These are phyloP conservation scores for Hygrophorus pudorinus DNA, from an alignment of 768 basidiomycete genomes.

Conservation along the genomic window DNA sequence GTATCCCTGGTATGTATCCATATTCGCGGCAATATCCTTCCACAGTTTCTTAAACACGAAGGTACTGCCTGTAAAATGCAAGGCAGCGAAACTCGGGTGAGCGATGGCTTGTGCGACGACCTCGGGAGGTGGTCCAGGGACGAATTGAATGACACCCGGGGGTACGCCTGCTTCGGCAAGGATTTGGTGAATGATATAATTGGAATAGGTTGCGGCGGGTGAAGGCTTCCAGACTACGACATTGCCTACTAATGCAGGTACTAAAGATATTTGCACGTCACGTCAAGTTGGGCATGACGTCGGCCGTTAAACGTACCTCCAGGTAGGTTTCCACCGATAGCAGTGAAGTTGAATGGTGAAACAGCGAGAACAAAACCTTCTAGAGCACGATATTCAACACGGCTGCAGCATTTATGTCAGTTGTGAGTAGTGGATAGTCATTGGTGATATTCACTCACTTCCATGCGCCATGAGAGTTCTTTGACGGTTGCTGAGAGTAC, in stretches of 20 bases:
- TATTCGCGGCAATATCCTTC: constrained; percentile 87
- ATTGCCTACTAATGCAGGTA: constrained; percentile 91
- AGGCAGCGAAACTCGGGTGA: constrained; percentile 70
- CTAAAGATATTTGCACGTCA: constrained; percentile 24
- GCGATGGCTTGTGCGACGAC: constrained; percentile 79
- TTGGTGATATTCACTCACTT: constrained; percentile 52
- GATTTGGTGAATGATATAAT: constrained; percentile 87
- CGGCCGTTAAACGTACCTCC: constrained; percentile 33
- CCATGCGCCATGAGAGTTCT: constrained; percentile 84
- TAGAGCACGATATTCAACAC: constrained; percentile 91
- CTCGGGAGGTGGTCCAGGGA: constrained; percentile 80
- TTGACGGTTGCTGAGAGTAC: constrained; percentile 81
- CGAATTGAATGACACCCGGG: constrained; percentile 92
- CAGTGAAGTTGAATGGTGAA: constrained; percentile 98
- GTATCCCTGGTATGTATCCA: constrained; percentile 82
- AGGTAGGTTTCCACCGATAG: constrained; percentile 93
- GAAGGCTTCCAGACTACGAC: constrained; percentile 97
- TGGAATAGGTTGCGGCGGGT: constrained; percentile 89
- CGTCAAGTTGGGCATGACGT: not conserved
- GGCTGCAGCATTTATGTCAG: constrained; percentile 35
- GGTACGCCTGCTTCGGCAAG: constrained; percentile 92
- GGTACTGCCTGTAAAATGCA: constrained; percentile 97
- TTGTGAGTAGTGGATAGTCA: not conserved
- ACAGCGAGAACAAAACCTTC: constrained; percentile 98
- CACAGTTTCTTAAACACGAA: constrained; percentile 91